These are phyloP conservation scores for Silene noctiflora DNA, from an alignment of 179 eudicot species.

Conservation along the genomic window DNA sequence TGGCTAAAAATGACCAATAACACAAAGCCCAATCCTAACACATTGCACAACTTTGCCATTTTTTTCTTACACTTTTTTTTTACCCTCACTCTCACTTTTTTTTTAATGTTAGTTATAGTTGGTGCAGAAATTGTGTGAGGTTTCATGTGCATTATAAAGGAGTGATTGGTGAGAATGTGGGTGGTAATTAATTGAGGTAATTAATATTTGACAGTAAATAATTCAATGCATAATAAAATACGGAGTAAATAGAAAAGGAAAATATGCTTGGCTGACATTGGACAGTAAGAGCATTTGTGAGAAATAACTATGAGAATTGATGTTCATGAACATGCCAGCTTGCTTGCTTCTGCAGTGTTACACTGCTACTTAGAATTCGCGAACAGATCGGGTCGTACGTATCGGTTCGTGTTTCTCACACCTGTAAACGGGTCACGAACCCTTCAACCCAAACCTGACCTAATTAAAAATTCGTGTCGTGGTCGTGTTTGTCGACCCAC, in stretches of 20 bases:
- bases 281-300: background rate
- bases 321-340: conserved; percentile 3
- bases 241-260: background rate
- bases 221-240: background rate
- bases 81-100: background rate
- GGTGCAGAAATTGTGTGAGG: background rate
- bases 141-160: conserved; percentile 6
- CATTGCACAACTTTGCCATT: conserved; percentile 6
- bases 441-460: too few relatives aligned
- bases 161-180: conserved; percentile 1
- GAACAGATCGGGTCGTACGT: too few relatives aligned
- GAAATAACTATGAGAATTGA: background rate
- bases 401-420: too few relatives aligned
- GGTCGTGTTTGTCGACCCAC: too few relatives aligned
- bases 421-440: too few relatives aligned
- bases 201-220: conserved; percentile 6
- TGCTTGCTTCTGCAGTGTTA: background rate
- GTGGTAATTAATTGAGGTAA: conserved; percentile 7
- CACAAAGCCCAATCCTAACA: conserved; percentile 9
- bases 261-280: background rate
- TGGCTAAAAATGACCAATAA: conserved; percentile 14
- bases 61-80: background rate
- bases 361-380: background rate
- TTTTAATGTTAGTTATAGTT: background rate
- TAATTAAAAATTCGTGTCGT: too few relatives aligned